phyloP scores from a whole-genome alignment of 805 yeast genomes.

The Starmerella gropengiesseri region DNA sequence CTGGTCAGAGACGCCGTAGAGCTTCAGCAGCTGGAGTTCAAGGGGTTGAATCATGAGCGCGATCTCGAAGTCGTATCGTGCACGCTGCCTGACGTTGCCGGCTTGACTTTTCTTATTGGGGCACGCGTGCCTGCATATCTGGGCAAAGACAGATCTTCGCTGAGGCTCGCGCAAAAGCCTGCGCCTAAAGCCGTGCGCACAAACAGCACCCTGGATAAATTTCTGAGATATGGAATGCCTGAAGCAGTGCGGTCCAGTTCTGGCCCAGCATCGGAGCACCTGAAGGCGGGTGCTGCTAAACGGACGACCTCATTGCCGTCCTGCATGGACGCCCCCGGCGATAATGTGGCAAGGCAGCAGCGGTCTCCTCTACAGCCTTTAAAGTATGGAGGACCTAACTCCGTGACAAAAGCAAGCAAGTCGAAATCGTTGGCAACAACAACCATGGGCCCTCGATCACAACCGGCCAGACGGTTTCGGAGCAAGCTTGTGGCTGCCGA shows the following conservation, averaged over 20 bases:
- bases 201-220: slow-evolving; percentile 1
- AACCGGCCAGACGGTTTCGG: not conserved
- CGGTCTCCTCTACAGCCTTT: too few relatives aligned
- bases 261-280: not conserved
- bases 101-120: not conserved
- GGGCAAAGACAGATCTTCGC: too few relatives aligned
- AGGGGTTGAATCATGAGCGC: not conserved
- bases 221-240: not conserved
- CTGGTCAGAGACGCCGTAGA: not conserved
- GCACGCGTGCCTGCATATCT: not conserved
- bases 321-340: too few relatives aligned
- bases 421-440: too few relatives aligned
- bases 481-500: not conserved
- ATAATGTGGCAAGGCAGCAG: too few relatives aligned
- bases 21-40: not conserved
- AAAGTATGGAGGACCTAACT: too few relatives aligned
- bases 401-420: too few relatives aligned
- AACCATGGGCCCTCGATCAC: too few relatives aligned
- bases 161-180: not conserved
- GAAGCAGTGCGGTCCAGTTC: not conserved
- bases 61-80: slow-evolving; percentile 3
- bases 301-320: too few relatives aligned
- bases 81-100: not conserved
- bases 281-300: too few relatives aligned
- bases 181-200: slow-evolving; percentile 1